Base-by-base conservation (phyloP, 495 filamentous ascomycete species). In the Evernia prunastri region DNA sequence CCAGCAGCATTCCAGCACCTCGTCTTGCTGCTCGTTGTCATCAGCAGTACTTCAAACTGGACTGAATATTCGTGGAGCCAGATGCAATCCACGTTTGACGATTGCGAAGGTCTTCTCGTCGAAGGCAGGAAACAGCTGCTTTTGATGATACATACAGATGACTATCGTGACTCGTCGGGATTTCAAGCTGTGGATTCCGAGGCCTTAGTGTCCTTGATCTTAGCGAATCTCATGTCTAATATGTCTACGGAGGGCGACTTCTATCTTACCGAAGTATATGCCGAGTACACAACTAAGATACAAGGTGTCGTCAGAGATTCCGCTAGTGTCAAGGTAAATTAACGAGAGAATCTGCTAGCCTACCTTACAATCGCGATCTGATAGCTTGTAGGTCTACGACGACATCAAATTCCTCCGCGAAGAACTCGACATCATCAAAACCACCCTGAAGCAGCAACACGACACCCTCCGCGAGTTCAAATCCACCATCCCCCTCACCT, bases 181-280 rank as follows among this genome's bases (percentile, higher is more conserved):
- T 67, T 77, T 47, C 59, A 72, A 23, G 76, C 77, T 15, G 66
- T 70, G 9, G 77, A 78, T 20, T 64, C 76, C 13, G 66, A 74
- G 15, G 67, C 74, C 33, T 64, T 79, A 27, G 60, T 79, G 0
- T 73, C 67, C 47, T 66, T 69, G 40, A 70, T 71, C 31, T 64
- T 78, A 12, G 60, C 69, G n/a, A 67, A 67, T 29, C 71, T 76
- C n/a, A 60, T 73, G 37, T 74, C 68, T 3, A 67, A 60, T 25
- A 56, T 53, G 11, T 70, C 66, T 37, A 61, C 67, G 11, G 70
- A 53, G 51, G 17, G 59, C 23, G 59, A 61, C 13, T 60, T 65
- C n/a, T 35, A 76, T 59, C 73, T 77, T 33, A 67, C 68, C 42
- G 63, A 71, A 17, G 70, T 69, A 3, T 79, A 76, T 61, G 72